Conservation (phyloP, 768 basidiomycete genomes). For the Hirschioporus abietinus region DNA sequence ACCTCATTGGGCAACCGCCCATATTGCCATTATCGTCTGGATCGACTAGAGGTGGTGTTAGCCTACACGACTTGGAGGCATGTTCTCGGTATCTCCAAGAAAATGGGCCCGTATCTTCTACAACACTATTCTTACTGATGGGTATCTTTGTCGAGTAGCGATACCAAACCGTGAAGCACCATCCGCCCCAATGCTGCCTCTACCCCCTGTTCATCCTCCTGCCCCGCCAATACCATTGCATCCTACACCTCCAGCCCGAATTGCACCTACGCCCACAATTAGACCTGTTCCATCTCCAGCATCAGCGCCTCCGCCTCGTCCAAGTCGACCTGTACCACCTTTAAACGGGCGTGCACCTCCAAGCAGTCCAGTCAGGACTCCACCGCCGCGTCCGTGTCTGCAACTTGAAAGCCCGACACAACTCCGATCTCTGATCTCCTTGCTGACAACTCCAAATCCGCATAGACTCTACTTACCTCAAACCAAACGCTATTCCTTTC, state of each 20-base stretch:
- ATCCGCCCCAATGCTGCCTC: constrained; percentile 23
- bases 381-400: no score
- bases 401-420: no score
- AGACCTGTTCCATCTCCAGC: constrained; percentile 24
- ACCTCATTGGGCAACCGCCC: constrained; percentile 22
- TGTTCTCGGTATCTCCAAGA: constrained; percentile 92
- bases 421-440: no score
- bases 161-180: constrained; percentile 48
- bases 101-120: constrained; percentile 53
- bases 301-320: constrained; percentile 32
- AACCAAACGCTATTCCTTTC: no score
- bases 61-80: constrained; percentile 76
- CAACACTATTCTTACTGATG: not conserved
- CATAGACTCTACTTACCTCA: no score
- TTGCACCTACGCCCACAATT: constrained; percentile 6
- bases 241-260: constrained; percentile 11
- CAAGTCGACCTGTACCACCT: constrained; percentile 34
- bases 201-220: constrained; percentile 23
- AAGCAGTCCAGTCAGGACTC: constrained; percentile 10
- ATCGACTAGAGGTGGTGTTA: constrained; percentile 35
- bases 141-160: constrained; percentile 28
- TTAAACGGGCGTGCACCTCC: constrained; percentile 18
- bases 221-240: constrained; percentile 10
- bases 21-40: constrained; percentile 20
- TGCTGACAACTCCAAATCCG: no score